Percentiles rank a stretch among this genome's conserved stretches.
Evolutionary conservation across 805 yeast species (phyloP).

Genomic region (Hanseniaspora nectarophila): DNA sequence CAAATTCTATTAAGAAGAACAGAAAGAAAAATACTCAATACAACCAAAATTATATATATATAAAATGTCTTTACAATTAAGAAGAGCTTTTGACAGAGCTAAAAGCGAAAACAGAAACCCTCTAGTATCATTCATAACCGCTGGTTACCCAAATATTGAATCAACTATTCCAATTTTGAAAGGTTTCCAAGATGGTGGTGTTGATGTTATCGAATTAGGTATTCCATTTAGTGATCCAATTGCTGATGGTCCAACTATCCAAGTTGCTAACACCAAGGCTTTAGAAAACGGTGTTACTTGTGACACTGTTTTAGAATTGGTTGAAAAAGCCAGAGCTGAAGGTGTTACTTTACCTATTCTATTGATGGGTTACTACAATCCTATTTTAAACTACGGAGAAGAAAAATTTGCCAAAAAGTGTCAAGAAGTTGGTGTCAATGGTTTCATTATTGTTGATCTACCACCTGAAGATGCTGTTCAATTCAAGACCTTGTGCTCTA

Average conservation of each 20-base stretch:
- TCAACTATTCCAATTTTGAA: slow-evolving; percentile 78
- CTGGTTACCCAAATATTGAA: slow-evolving; percentile 80
- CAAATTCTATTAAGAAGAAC: too few relatives aligned
- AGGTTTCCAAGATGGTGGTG: slow-evolving; percentile 91
- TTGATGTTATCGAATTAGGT: slow-evolving; percentile 88
- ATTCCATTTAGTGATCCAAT: slow-evolving; percentile 96
- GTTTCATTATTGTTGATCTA: slow-evolving; percentile 84
- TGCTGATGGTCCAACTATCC: slow-evolving; percentile 97
- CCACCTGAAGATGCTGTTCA: slow-evolving; percentile 96
- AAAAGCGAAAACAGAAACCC: slow-evolving; percentile 66
- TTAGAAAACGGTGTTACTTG: slow-evolving; percentile 73
- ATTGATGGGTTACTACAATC: slow-evolving; percentile 97
- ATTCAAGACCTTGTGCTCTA: slow-evolving; percentile 61
- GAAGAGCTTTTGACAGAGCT: slow-evolving; percentile 45
- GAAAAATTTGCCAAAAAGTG: slow-evolving; percentile 65
- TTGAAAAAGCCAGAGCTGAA: slow-evolving; percentile 58
- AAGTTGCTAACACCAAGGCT: slow-evolving; percentile 73
- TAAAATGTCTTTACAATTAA: slow-evolving; percentile 31
- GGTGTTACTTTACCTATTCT: slow-evolving; percentile 86
- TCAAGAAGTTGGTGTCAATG: slow-evolving; percentile 85
- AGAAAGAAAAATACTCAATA: neutral
- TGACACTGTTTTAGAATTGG: slow-evolving; percentile 53
- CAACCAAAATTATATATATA: neutral
- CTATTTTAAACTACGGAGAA: slow-evolving; percentile 82
- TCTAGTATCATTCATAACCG: slow-evolving; percentile 82